Evolutionary conservation across 257 asterid genomes (phyloP).

Genomic region (Solanum sejunctum): DNA sequence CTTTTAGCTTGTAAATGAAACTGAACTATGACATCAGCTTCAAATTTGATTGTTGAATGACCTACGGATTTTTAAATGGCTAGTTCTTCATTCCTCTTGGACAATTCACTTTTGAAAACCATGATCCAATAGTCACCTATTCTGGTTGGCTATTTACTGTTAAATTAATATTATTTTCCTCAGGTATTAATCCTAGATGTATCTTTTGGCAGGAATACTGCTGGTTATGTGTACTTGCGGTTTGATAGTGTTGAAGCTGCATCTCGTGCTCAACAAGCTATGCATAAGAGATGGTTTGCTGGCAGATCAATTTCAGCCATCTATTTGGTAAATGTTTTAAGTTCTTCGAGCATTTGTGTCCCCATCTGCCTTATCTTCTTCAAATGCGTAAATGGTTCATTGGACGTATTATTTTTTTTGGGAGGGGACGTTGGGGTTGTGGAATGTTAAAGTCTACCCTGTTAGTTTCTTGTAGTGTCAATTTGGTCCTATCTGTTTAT

Average conservation of each 20-base stretch:
- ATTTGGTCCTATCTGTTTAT: background rate
- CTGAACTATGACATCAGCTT: background rate
- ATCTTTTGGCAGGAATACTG: conserved; percentile 53
- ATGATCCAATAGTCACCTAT: background rate
- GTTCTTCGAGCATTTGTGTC: background rate
- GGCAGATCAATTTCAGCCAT: conserved; percentile 89
- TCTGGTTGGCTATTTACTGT: background rate
- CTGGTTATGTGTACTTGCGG: conserved; percentile 86
- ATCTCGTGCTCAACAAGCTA: conserved; percentile 82
- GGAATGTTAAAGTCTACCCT: background rate
- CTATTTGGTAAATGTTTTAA: conserved; percentile 46
- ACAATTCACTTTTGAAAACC: background rate
- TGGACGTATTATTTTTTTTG: background rate
- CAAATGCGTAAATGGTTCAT: background rate
- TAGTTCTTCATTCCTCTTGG: background rate
- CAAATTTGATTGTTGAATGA: background rate
- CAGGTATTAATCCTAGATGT: background rate
- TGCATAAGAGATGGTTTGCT: conserved; percentile 99
- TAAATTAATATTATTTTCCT: background rate
- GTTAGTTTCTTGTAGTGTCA: background rate
- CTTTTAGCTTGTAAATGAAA: background rate
- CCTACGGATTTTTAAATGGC: background rate
- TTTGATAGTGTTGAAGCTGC: conserved; percentile 77
- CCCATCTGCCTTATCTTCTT: background rate
- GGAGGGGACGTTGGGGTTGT: background rate